Evolutionary conservation across 495 filamentous ascomycete genomes (phyloP).

Genomic region (Polyplosphaeria fusca): DNA sequence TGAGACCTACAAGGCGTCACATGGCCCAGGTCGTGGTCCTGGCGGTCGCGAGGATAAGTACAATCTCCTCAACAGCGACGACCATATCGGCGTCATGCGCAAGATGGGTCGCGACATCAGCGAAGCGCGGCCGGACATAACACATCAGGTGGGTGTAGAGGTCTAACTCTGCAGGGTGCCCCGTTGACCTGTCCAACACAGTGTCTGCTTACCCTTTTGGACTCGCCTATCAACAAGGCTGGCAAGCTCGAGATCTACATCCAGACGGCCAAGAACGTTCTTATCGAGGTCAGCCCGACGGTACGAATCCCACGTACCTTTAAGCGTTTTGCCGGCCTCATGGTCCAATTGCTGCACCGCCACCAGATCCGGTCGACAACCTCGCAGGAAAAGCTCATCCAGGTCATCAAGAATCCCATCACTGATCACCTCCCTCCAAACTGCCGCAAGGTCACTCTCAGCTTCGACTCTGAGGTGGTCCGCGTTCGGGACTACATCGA

Average conservation of each 20-base stretch:
- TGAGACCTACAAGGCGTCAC: conserved; percentile 89
- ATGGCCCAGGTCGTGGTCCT: conserved; percentile 57
- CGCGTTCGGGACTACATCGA: conserved; percentile 85
- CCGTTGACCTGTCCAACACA: conserved; percentile 43
- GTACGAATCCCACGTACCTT: conserved; percentile 97
- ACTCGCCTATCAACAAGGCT: conserved; percentile 97
- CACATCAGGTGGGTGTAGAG: conserved; percentile 76
- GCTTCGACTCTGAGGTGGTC: conserved; percentile 83
- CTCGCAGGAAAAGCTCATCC: conserved; percentile 93
- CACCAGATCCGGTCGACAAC: conserved; percentile 93
- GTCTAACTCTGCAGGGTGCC: conserved; percentile 12
- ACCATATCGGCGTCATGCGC: conserved; percentile 97
- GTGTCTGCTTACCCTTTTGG: conserved; percentile 96
- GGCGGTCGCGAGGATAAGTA: conserved; percentile 81
- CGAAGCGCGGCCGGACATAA: conserved; percentile 94
- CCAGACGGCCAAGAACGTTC: conserved; percentile 89
- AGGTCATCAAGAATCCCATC: conserved; percentile 96
- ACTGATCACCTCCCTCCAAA: conserved; percentile 94
- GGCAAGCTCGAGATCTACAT: conserved; percentile 98
- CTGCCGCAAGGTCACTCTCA: conserved; percentile 94
- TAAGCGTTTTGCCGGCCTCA: conserved; percentile 96
- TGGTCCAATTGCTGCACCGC: conserved; percentile 97
- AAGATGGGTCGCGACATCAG: conserved; percentile 99
- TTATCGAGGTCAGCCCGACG: conserved; percentile 95
- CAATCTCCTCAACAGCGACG: conserved; percentile 93